These are phyloP conservation scores for Lophiostoma macrostomum DNA, from an alignment of 495 filamentous ascomycete genomes.

Conservation along the genomic window DNA sequence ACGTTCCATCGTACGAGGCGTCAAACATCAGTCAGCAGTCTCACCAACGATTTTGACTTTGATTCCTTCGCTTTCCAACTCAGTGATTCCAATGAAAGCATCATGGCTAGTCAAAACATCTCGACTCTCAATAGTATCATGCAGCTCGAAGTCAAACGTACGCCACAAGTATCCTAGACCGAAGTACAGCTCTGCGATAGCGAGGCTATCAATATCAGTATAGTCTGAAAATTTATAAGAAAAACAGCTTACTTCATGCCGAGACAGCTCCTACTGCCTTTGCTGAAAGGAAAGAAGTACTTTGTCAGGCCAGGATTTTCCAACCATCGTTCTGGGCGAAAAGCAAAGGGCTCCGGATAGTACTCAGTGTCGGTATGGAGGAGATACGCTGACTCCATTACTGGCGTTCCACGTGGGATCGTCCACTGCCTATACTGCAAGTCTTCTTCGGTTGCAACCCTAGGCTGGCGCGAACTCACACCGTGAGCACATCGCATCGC, in stretches of 20 bases:
- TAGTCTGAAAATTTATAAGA: neutral
- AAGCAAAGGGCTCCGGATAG: conserved; percentile 43
- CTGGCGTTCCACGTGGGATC: conserved; percentile 13
- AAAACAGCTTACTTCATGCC: conserved; percentile 44
- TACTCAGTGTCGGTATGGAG: conserved; percentile 44
- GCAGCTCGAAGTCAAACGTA: neutral
- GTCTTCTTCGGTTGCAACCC: conserved; percentile 5
- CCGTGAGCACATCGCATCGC: conserved; percentile 1
- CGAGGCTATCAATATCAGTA: neutral
- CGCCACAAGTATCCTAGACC: neutral
- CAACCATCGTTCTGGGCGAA: conserved; percentile 50
- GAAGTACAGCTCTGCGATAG: conserved; percentile 2
- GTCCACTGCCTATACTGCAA: conserved; percentile 8
- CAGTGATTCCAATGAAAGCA: neutral
- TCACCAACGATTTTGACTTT: too few species aligned
- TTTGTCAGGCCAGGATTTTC: conserved; percentile 35
- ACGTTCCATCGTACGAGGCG: too few species aligned
- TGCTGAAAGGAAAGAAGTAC: conserved; percentile 47
- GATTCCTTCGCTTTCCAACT: neutral
- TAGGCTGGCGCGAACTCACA: neutral
- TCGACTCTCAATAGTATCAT: neutral
- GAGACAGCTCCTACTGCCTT: conserved; percentile 49
- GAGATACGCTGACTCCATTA: conserved; percentile 13
- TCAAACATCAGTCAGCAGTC: too few species aligned
- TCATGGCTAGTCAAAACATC: neutral